Conservation (phyloP, 108 stramenopile genomes). For the Cyclotella baltica region DNA sequence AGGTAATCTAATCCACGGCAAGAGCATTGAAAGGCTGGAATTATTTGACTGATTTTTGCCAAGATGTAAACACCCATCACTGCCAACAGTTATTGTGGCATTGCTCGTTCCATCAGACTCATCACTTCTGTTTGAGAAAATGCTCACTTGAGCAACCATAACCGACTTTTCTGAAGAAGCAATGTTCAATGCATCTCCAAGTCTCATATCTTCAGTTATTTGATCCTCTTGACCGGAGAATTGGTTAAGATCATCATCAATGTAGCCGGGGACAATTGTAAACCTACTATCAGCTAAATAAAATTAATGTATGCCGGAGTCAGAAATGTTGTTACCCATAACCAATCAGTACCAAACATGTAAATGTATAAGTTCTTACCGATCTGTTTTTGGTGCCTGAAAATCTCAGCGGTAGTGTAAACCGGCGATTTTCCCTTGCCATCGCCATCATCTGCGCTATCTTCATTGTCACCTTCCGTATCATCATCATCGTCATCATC, state of each 20-base stretch:
- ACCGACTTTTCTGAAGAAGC: not conserved
- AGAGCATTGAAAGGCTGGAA: not conserved
- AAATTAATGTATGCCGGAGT: not conserved
- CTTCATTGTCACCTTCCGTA: not conserved
- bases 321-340: not conserved
- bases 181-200: not conserved
- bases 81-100: not conserved
- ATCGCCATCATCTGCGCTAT: not conserved
- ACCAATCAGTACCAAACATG: no score
- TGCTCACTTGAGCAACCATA: not conserved
- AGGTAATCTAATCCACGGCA: not conserved
- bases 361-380: not conserved
- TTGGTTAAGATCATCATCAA: not conserved
- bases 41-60: not conserved
- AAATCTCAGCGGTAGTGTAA: not conserved
- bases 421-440: not conserved
- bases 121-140: not conserved
- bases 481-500: not conserved
- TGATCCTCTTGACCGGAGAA: not conserved
- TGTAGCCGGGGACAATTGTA: not conserved
- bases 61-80: not conserved
- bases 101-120: conserved; percentile 18
- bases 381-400: not conserved
- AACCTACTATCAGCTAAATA: not conserved
- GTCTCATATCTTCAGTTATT: not conserved